Evolutionary conservation across 768 basidiomycete species (phyloP).

Genomic region (Russula compacta): DNA sequence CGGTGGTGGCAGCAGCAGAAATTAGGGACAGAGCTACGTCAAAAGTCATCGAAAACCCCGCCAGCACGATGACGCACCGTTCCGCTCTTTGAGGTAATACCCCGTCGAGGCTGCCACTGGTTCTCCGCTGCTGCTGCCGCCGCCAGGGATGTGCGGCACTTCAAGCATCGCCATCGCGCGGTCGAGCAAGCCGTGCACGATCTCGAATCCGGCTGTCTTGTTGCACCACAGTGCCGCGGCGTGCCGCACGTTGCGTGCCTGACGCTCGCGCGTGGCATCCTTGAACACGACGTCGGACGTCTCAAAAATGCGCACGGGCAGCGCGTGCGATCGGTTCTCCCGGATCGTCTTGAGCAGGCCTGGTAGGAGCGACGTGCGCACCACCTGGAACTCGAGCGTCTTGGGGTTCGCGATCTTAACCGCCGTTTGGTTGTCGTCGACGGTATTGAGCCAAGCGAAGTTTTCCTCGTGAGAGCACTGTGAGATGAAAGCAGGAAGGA

Average conservation of each 20-base stretch:
- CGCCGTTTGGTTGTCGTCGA: slow-evolving; percentile 71
- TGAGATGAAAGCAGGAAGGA: too few relatives aligned
- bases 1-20: too few relatives aligned
- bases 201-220: slow-evolving; percentile 93
- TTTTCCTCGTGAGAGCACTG: slow-evolving; percentile 99
- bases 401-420: slow-evolving; percentile 96
- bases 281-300: slow-evolving; percentile 89
- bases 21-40: too few relatives aligned
- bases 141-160: slow-evolving; percentile 63
- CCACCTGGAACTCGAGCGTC: slow-evolving; percentile 95
- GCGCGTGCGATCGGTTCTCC: slow-evolving; percentile 88
- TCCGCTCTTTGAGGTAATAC: slow-evolving; percentile 85
- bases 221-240: slow-evolving; percentile 94
- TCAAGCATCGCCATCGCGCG: slow-evolving; percentile 95
- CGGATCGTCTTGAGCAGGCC: slow-evolving; percentile 95
- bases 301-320: slow-evolving; percentile 93
- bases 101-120: slow-evolving; percentile 47
- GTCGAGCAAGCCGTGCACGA: slow-evolving; percentile 91
- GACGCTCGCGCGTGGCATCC: slow-evolving; percentile 65
- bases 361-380: slow-evolving; percentile 90
- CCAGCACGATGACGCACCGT: slow-evolving; percentile 39
- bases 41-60: too few relatives aligned
- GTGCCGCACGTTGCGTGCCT: slow-evolving; percentile 80
- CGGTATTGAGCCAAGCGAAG: slow-evolving; percentile 84
- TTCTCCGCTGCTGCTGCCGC: slow-evolving; percentile 40